Evolutionary conservation across 2,329 filamentous ascomycete species (phyloP), one percentile per base, ranked within the genome.

Genomic region (Aspergillus sp.): DNA sequence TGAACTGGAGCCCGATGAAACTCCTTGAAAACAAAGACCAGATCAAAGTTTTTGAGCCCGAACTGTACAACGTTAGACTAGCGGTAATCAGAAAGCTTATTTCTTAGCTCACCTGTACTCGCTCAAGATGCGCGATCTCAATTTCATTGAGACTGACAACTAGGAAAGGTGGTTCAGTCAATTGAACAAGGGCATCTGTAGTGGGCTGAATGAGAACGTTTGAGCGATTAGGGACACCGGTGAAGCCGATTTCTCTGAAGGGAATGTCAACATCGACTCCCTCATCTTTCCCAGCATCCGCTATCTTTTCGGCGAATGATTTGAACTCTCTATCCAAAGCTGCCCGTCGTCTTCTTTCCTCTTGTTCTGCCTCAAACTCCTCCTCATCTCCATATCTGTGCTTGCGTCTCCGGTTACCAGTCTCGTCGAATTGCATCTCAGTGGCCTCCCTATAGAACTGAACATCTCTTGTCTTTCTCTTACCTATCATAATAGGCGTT

Each of bases 361-460:
- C 95, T 75, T 99, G 95, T 74, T 99, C 95, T 43, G 93, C 92
- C 75, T 99, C 95, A 62, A 99, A 99, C 73, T 99, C 95, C 71
- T 99, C 95, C 73, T 99, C 96, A 63, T 99, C 95, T 44, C 95
- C 95, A 71, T 96, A 98, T 49, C 95, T 88, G 77, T 98, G 96
- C 78, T 97, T 97, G 65, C 95, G 90, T 80, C 97, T 96, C 63
- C 96, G 86, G 77, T 98, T 99, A 65, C 95, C 96, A 48, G 95
- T 99, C 79, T 99, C 95, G 70, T 99, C 95, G 67, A 99, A 98
- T 70, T 96, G 92, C 74, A 99, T 98, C 66, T 99, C 95, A 0
- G 95, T 98, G 3, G 95, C 95, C 79, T 99, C 95, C 54, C 95
- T 87, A 71, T 97, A 97, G 77, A 99, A 99, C 68, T 99, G 96